Evolutionary conservation across 768 basidiomycete genomes (phyloP).

Genomic region (Tulasnella sp.): DNA sequence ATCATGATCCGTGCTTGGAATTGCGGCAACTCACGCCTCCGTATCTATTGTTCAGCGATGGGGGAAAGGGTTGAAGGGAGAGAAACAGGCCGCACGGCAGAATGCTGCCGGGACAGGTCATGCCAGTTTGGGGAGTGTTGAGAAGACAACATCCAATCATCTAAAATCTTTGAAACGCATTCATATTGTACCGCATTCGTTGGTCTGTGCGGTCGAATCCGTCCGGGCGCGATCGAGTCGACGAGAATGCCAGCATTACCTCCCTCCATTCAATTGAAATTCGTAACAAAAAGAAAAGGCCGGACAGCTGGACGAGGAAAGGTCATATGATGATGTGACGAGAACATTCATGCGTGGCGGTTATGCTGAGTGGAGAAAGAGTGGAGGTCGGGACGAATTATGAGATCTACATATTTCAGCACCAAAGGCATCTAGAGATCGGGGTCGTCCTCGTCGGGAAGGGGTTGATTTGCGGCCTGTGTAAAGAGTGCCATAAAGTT

Average conservation of each 20-base stretch:
- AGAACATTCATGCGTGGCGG: background rate
- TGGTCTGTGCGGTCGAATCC: background rate
- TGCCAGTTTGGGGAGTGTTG: slow-evolving; percentile 77
- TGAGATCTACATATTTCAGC: background rate
- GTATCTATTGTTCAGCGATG: slow-evolving; percentile 53
- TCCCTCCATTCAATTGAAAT: slow-evolving; percentile 12
- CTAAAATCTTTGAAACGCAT: background rate
- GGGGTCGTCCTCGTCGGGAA: slow-evolving; percentile 97
- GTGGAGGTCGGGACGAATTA: background rate
- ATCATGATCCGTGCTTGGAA: background rate
- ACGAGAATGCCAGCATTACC: background rate
- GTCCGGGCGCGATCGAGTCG: background rate
- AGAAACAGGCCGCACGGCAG: slow-evolving; percentile 85
- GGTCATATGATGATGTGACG: background rate
- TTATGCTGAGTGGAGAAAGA: background rate
- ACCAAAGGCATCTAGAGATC: slow-evolving; percentile 56
- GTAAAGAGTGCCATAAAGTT: slow-evolving; percentile 22
- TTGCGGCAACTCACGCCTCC: background rate
- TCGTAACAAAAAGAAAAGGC: slow-evolving; percentile 6
- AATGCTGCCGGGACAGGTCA: slow-evolving; percentile 90
- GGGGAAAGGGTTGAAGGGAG: slow-evolving; percentile 81
- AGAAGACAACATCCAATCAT: background rate
- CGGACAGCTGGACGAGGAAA: background rate
- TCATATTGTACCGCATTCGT: background rate
- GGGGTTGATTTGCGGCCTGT: slow-evolving; percentile 85